These are phyloP conservation scores for Wickerhamomyces alni DNA, from an alignment of 805 yeast genomes.

Conservation along the genomic window DNA sequence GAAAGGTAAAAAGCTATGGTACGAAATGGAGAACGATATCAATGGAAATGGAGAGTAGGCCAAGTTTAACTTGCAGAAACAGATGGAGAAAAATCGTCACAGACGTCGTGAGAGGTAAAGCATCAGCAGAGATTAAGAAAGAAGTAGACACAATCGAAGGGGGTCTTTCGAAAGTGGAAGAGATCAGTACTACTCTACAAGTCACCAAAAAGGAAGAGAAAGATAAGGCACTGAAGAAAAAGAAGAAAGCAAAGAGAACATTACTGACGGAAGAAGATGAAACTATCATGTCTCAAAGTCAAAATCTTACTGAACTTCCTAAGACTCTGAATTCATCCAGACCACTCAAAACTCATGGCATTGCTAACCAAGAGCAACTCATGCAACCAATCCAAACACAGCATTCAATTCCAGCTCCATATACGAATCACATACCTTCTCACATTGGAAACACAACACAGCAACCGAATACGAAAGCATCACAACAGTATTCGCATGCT, in stretches of 20 bases:
- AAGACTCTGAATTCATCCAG: neutral
- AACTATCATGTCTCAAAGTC: too few relatives aligned
- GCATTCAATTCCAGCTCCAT: too few relatives aligned
- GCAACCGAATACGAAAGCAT: neutral
- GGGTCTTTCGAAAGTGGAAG: constrained; percentile 24
- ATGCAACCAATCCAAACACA: neutral
- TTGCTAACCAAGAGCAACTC: too few relatives aligned
- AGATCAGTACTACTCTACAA: constrained; percentile 18
- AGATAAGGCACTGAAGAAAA: constrained; percentile 4
- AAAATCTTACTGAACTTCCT: too few relatives aligned
- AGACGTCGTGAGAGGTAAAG: constrained; percentile 63
- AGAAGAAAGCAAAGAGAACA: neutral
- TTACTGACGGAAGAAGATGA: too few relatives aligned
- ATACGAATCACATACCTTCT: too few relatives aligned
- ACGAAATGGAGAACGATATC: constrained; percentile 88
- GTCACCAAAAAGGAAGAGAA: constrained; percentile 1
- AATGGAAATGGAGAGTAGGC: constrained; percentile 64
- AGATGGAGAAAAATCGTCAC: constrained; percentile 87
- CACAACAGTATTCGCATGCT: neutral
- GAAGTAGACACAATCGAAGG: constrained; percentile 53
- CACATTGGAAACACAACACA: too few relatives aligned
- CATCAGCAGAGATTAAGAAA: constrained; percentile 44
- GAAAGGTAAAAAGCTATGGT: constrained; percentile 63
- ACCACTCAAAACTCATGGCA: too few relatives aligned
- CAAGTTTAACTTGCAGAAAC: constrained; percentile 85